Base-by-base conservation (phyloP, 352 stramenopile species). In the Globisporangium megalacanthum region DNA sequence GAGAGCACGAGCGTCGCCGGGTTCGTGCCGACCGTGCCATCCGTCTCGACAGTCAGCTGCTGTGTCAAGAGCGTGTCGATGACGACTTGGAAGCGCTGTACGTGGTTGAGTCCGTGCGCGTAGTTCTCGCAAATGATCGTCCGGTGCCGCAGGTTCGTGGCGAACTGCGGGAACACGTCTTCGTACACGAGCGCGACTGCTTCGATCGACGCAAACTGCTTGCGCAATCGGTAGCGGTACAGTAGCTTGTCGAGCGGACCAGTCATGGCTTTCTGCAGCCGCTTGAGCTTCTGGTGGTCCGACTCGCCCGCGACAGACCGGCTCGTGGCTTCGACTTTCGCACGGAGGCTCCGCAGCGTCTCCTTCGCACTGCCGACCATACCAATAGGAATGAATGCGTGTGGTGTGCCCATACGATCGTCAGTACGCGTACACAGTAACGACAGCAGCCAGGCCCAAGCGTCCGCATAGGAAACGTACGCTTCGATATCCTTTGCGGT, bases 11-110 rank as follows among this genome's bases (percentile, higher is more conserved):
- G 52, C 4, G 41, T 29, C 49, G 58, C 65, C 4, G 56, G 31
- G 6, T 42, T 56, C 3, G 49, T 31, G 17, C 35, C 22, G 9
- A 15, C 41, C 11, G 37, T 35, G 11, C 35, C 15, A 11, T 44
- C 31, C 10, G 22, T 36, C 7, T 29, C 35, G 8, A 54, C 50
- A 31, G 60, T 64, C 13, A 68, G 68, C 42, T 69, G 65, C 19
- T 58, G 37, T 4, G 33, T 37, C 46, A 67, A 65, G 31, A 85
- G 73, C 47, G 62, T 80, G 56, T 83, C 70, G n/a, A 80, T 58
- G 20, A 85, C 68, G 29, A 85, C 71, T 14, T 68, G 25, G 45
- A 85, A 87, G n/a, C 73, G 72, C 61, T 82, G 65, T 51, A 78
- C 65, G 35, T 61, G 53, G 60, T 84, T 87, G 0, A 85, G 59